Percentiles rank a stretch among this genome's conserved stretches.
Conservation (phyloP, 768 basidiomycete genomes). For the Pisolithus orientalis region DNA sequence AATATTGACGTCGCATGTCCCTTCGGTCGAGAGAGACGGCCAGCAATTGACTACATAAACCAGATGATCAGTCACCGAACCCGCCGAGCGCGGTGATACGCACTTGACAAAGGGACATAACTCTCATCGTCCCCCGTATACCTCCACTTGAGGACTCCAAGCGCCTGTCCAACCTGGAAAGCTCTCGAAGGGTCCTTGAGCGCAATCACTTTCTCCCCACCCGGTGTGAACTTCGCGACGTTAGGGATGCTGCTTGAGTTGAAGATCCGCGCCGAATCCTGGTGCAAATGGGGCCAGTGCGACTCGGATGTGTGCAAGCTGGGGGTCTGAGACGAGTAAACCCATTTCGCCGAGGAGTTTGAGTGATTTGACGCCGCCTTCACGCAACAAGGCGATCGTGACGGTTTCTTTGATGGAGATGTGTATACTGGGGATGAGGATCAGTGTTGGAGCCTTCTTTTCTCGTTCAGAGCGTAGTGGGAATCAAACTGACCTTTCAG, state of each 20-base stretch:
- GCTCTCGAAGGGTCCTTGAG: constrained; percentile 77
- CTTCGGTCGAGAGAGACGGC: constrained; percentile 89
- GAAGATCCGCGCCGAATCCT: constrained; percentile 63
- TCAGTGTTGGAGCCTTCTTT: background rate
- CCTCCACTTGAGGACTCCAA: constrained; percentile 91
- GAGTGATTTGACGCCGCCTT: constrained; percentile 86
- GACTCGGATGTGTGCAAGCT: constrained; percentile 66
- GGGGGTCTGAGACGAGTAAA: constrained; percentile 73
- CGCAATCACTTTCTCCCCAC: constrained; percentile 57
- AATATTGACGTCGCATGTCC: constrained; percentile 91
- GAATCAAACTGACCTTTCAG: constrained; percentile 53
- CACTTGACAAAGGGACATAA: constrained; percentile 86
- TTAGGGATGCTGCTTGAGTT: constrained; percentile 99
- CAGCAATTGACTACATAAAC: constrained; percentile 79
- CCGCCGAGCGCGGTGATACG: constrained; percentile 21
- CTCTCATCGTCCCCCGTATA: constrained; percentile 88
- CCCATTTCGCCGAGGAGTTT: constrained; percentile 96
- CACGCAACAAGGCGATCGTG: constrained; percentile 74
- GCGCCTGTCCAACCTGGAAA: constrained; percentile 83
- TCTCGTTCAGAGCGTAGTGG: background rate
- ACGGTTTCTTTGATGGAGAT: constrained; percentile 79
- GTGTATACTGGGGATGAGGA: constrained; percentile 58
- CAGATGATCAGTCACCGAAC: background rate
- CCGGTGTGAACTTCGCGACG: constrained; percentile 77
- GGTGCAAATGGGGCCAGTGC: constrained; percentile 49